Evolutionary conservation across 192 early-diverging fungal genomes (phyloP), one percentile per base, ranked within the genome.

Genomic region (Backusella luteola): DNA sequence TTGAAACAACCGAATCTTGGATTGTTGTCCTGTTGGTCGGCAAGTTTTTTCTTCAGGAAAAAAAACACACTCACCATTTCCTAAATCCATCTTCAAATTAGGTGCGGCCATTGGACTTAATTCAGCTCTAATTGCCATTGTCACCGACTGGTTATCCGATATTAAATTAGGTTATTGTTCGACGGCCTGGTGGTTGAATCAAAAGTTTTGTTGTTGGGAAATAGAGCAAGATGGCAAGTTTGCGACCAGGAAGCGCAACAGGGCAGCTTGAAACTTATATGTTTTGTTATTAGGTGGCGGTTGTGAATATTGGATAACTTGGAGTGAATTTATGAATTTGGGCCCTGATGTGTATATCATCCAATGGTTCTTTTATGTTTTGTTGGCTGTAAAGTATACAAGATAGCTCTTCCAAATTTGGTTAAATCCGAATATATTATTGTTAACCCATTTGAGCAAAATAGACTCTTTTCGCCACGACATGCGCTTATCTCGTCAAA

Each of bases 131-230:
- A 98, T 97, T 72, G 94, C 94, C 68, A 96, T 98, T 67, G 89
- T 86, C 63, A 92, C 93, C 17, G 96, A 96, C 66, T 97, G 96
- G 96, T 86, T 98, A 14, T 94, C 91, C 71, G 96, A 97, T 82
- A 86, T 93, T 67, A 93, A 96, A 77, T 74, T 94, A 19, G 97
- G 97, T 1, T 92, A 93, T 77, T 97, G 97, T 76, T 81, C 82
- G 32, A 84, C 77, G 26, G 92, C 89, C 0, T 96, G 96, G 95
- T 97, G 96, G 90, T 79, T 98, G 26, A 94, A 94, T 78, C 91
- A 93, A 77, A 93, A 93, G 80, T 96, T 97, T 78, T 99, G 97
- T 84, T 99, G 97, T 81, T 95, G 93, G 94, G 89, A 89, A 44
- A 81, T 91, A 38, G 84, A 89, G 72, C 76, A 86, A 71, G 81